Evolutionary conservation across 225 moss, liverwort and hornwort species (phyloP).

Genomic region (Sphagnum contortum): DNA sequence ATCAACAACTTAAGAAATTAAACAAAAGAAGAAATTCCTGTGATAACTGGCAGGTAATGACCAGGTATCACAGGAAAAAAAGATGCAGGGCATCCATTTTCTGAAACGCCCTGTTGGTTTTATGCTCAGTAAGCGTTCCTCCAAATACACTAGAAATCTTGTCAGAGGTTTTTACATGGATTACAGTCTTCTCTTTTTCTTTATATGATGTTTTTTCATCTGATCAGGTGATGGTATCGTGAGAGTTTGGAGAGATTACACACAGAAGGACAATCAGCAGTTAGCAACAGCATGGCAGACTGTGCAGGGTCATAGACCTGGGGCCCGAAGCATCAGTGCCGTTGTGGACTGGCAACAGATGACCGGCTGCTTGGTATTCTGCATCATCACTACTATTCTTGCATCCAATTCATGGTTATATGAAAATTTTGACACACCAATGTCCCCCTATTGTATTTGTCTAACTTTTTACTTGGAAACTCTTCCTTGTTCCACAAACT

Average conservation of each 20-base stretch:
- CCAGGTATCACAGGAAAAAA: no score
- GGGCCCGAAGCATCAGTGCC: conserved; percentile 36
- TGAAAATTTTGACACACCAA: no score
- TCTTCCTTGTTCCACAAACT: no score
- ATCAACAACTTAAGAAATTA: no score
- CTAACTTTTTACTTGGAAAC: no score
- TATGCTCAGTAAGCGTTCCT: no score
- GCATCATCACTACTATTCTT: no score
- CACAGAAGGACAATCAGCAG: conserved; percentile 32
- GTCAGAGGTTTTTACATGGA: neutral
- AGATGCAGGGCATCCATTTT: no score
- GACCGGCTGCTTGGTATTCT: conserved; percentile 40
- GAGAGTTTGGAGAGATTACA: conserved; percentile 48
- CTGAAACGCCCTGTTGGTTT: neutral
- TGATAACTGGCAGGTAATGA: no score
- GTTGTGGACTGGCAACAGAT: conserved; percentile 56
- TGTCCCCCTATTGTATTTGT: no score
- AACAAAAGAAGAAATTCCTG: no score
- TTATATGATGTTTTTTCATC: neutral
- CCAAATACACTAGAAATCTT: neutral
- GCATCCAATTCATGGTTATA: no score
- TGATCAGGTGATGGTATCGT: conserved; percentile 48
- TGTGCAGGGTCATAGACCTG: conserved; percentile 47
- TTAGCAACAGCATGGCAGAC: conserved; percentile 58
- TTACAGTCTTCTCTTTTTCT: neutral